These are phyloP conservation scores for Escovopsis sp. DNA, from an alignment of 2,329 filamentous ascomycete genomes.

Conservation along the genomic window DNA sequence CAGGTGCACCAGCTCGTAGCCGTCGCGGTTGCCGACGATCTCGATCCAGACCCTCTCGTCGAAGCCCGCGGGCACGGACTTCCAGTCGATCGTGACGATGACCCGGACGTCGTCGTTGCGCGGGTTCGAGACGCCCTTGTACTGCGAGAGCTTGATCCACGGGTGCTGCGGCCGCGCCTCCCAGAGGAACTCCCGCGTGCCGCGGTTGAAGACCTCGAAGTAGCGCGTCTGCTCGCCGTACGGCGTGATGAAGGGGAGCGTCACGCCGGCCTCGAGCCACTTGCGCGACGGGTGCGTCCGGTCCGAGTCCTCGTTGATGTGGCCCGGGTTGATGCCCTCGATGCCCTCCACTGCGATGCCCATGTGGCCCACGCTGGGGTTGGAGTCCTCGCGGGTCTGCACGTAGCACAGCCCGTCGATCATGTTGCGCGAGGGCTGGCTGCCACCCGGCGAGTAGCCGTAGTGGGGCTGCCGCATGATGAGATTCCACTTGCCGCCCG, in stretches of 20 bases:
- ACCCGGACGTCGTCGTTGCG: slow-evolving; percentile 17
- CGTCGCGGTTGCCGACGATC: slow-evolving; percentile 20
- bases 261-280: slow-evolving; percentile 16
- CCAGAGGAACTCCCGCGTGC: slow-evolving; percentile 18
- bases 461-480: slow-evolving; percentile 36
- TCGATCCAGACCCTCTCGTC: slow-evolving; percentile 26
- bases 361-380: slow-evolving; percentile 27
- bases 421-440: slow-evolving; percentile 36
- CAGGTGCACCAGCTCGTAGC: slow-evolving; percentile 22
- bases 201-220: slow-evolving; percentile 22
- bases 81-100: slow-evolving; percentile 19
- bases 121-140: slow-evolving; percentile 16
- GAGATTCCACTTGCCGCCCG: slow-evolving; percentile 41
- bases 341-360: slow-evolving; percentile 19
- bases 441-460: slow-evolving; percentile 22
- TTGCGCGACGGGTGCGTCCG: slow-evolving; percentile 27
- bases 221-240: slow-evolving; percentile 18
- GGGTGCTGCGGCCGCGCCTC: slow-evolving; percentile 16
- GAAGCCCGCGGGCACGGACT: slow-evolving; percentile 22
- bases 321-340: slow-evolving; percentile 19
- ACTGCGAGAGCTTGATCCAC: slow-evolving; percentile 17
- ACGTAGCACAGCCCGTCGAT: slow-evolving; percentile 39
- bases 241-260: slow-evolving; percentile 17
- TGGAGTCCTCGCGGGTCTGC: slow-evolving; percentile 32
- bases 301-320: slow-evolving; percentile 39